Evolutionary conservation across 2,329 filamentous ascomycete species (phyloP), one percentile per base, ranked within the genome.

Genomic region (Decorospora gaudefroyi): DNA sequence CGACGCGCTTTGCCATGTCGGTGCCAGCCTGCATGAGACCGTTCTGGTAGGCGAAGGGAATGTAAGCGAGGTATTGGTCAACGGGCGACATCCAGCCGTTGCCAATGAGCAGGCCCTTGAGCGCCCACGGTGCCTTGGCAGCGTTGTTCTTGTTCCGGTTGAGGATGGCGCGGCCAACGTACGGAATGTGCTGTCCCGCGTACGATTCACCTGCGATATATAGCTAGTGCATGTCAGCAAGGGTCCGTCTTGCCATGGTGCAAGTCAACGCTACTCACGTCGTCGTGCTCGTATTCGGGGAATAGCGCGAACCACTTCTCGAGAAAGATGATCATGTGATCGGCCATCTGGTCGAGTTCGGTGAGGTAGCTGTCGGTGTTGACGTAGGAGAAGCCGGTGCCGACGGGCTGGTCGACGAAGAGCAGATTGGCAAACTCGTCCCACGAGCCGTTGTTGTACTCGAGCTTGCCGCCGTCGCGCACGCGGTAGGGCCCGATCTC

Each of bases 121-220:
- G 74, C 36, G 86, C 86, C 93, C 92, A 99, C 17, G 72, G 69
- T 27, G 74, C 67, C 40, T 74, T 71, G 4, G 73, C 53, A n/a
- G 32, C 18, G 4, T 59, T 55, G 2, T 69, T 61, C 22, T 87
- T 86, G 74, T 99, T 99, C 49, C 90, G 88, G 33, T 90, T 85
- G 45, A 96, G 77, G 42, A 99, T 95, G 13, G 87, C 87, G 64
- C 86, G 85, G n/a, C 91, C 88, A 54, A 99, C 93, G 69, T 99
- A 96, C 1, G 93, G 93, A 50, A 99, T 97, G 72, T 97, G 86
- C 67, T 97, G 93, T 30, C 93, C 93, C 4, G 93, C 93, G 67
- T 91, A 99, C 0, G 92, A 99, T 74, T 99, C 93, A 59, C 95
- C 93, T 1, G 92, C 88, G 54, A 99, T 79, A 70, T 96, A 99